Evolutionary conservation across 2,329 filamentous ascomycete genomes (phyloP), one percentile per base, ranked within the genome.

Genomic region (Fusarium cicatricum): DNA sequence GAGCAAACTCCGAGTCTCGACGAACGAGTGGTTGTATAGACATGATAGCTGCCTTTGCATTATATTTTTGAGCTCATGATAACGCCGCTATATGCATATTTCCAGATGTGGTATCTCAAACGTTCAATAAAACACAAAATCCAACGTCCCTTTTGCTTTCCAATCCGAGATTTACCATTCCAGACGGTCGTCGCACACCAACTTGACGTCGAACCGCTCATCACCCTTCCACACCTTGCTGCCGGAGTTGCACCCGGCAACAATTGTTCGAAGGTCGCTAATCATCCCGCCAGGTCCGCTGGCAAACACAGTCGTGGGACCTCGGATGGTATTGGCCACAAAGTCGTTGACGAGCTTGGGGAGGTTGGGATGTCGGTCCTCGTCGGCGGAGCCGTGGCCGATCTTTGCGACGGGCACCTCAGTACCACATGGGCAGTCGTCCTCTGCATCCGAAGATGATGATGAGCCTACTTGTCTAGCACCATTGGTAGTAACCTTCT

Each of bases 231-330:
- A 87, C 10, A 88, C 84, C 60, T 75, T 80, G 0, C 67, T 62
- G 0, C 78, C 81, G 8, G 78, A 77, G 69, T 87, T 88, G 34
- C 77, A 78, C 8, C 63, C 65, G 2, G 85, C 84, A 5, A 88
- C 83, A 2, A 79, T 79, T 5, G 58, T 71, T 21, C 86, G 75
- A 52, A 89, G 64, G 48, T 86, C 84, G n/a, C 76, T 77, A 6
- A 87, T 80, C 82, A 89, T 86, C 2, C 78, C 76, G 1, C 79
- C 78, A 2, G 86, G 86, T 0, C 86, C 86, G 62, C 85, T 88
- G 0, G 81, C 85, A 66, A 85, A 80, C 0, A 89, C 83, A 0
- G 77, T 75, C 0, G 83, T 85, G 11, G 80, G 72, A 0, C 84
- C 85, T 0, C 70, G 65, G 0, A 77, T 70, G 0, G 81, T 82